Percentiles rank a stretch among this genome's conserved stretches.
These are phyloP conservation scores for Aspergillus baeticus DNA, from an alignment of 495 filamentous ascomycete species.

Conservation along the genomic window DNA sequence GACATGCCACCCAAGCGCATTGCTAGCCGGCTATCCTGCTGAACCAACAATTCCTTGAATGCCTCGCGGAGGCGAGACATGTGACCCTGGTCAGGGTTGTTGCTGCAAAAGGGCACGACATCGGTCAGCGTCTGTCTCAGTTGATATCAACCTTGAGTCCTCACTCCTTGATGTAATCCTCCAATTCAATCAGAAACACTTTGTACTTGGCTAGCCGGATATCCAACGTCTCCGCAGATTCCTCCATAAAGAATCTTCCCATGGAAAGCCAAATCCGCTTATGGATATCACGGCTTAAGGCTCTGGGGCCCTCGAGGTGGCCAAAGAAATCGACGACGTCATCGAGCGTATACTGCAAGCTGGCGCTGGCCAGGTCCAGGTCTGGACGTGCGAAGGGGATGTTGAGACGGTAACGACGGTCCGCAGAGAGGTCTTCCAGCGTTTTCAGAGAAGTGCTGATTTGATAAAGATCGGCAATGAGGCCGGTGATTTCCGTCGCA, in stretches of 20 bases:
- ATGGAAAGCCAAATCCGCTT: slow-evolving; percentile 54
- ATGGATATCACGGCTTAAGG: slow-evolving; percentile 38
- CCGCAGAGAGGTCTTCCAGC: slow-evolving; percentile 40
- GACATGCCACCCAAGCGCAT: slow-evolving; percentile 37
- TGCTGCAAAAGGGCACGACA: slow-evolving; percentile 20
- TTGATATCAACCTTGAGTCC: slow-evolving; percentile 12
- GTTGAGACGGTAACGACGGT: slow-evolving; percentile 32
- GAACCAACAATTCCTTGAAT: slow-evolving; percentile 35
- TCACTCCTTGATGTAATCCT: slow-evolving; percentile 47
- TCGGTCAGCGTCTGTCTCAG: background rate
- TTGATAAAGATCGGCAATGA: slow-evolving; percentile 55
- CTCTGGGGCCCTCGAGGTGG: slow-evolving; percentile 37
- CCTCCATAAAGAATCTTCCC: slow-evolving; percentile 45
- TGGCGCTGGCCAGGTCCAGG: slow-evolving; percentile 42
- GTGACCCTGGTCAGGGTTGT: slow-evolving; percentile 26
- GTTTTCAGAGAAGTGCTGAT: slow-evolving; percentile 49
- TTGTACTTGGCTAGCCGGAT: slow-evolving; percentile 56
- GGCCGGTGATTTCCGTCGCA: slow-evolving; percentile 52
- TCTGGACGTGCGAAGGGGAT: slow-evolving; percentile 40
- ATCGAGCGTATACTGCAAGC: slow-evolving; percentile 52
- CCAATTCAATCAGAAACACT: slow-evolving; percentile 48
- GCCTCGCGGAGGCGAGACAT: slow-evolving; percentile 33
- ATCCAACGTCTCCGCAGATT: slow-evolving; percentile 48
- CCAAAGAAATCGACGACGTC: slow-evolving; percentile 53
- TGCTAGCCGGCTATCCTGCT: slow-evolving; percentile 39